Conservation (phyloP, 495 filamentous ascomycete genomes). For the Aspergillus avenaceus region DNA sequence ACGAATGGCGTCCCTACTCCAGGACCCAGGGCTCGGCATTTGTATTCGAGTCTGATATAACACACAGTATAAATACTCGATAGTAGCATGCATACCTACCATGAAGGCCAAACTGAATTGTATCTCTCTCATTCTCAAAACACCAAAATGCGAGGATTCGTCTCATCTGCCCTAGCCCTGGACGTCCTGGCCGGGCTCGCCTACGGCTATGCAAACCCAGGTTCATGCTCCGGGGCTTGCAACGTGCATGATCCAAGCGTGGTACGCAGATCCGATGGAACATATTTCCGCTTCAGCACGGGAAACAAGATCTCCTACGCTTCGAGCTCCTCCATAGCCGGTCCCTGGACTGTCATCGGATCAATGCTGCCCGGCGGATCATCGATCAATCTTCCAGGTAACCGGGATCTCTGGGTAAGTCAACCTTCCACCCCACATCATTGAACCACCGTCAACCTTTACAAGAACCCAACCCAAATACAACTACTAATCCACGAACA, state of each 20-base stretch:
- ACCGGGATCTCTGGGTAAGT: conserved; percentile 61
- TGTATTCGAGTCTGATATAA: too few species aligned
- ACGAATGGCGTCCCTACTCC: too few species aligned
- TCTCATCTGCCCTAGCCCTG: background rate
- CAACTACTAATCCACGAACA: background rate
- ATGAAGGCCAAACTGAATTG: too few species aligned
- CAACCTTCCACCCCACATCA: background rate
- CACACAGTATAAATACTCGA: too few species aligned
- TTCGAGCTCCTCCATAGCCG: conserved; percentile 54
- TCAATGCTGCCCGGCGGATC: conserved; percentile 55
- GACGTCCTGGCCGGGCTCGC: conserved; percentile 15
- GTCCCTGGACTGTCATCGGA: conserved; percentile 64
- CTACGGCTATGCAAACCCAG: conserved; percentile 49
- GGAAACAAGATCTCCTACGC: conserved; percentile 61
- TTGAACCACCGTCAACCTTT: background rate
- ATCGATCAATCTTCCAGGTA: conserved; percentile 56
- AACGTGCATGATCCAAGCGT: conserved; percentile 62
- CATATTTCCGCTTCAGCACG: conserved; percentile 72
- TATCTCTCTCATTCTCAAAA: too few species aligned
- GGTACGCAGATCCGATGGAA: conserved; percentile 60
- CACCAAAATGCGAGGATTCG: too few species aligned
- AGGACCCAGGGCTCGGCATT: too few species aligned
- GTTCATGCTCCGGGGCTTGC: conserved; percentile 57
- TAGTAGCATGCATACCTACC: too few species aligned
- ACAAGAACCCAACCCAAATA: too few species aligned